phyloP scores from a whole-genome alignment of 345 rosid species.

The Eucalyptus globulus region DNA sequence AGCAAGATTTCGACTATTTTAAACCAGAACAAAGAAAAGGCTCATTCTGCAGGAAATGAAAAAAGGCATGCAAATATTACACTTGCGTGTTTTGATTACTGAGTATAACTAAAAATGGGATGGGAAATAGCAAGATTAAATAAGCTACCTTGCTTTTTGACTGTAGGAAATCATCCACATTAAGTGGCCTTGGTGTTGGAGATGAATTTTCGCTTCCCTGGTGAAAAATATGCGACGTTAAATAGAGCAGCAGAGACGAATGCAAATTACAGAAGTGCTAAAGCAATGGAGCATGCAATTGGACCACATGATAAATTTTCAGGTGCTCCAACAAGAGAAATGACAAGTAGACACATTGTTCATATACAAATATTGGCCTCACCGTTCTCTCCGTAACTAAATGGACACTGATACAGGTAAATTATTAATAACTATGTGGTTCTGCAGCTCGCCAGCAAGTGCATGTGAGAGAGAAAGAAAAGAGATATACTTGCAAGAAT shows the following conservation, averaged over 20 bases:
- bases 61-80: not conserved
- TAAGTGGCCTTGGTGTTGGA: conserved; percentile 48
- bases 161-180: conserved; percentile 65
- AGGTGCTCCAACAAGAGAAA: not conserved
- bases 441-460: not conserved
- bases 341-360: not conserved
- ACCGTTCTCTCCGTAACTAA: not conserved
- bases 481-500: not conserved
- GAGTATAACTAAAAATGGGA: not conserved
- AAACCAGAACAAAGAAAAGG: not conserved
- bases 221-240: not conserved
- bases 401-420: not conserved
- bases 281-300: not conserved
- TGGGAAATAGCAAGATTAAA: not conserved
- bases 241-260: not conserved
- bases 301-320: not conserved
- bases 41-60: not conserved
- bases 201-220: not conserved
- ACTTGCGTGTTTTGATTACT: not conserved
- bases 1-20: not conserved
- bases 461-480: not conserved
- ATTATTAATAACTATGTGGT: not conserved
- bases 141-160: conserved; percentile 77
- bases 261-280: not conserved
- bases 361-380: not conserved